Evolutionary conservation across 2,329 filamentous ascomycete genomes (phyloP).

Genomic region (Teratosphaeriaceae sp.): DNA sequence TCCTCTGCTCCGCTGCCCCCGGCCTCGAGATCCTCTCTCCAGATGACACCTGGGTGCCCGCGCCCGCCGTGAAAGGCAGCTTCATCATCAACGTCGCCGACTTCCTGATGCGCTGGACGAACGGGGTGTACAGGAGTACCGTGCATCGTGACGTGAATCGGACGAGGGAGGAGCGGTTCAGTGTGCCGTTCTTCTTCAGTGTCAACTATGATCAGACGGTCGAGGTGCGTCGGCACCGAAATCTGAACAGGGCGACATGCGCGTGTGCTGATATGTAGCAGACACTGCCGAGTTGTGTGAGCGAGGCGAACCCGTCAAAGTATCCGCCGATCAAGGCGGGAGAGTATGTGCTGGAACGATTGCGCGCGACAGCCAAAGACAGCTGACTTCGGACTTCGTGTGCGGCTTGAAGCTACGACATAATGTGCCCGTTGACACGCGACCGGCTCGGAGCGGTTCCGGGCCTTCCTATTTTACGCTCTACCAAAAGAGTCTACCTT

Average conservation of each 20-base stretch:
- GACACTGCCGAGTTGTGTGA: constrained; percentile 33
- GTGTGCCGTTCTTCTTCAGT: constrained; percentile 44
- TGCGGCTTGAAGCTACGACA: too few relatives aligned
- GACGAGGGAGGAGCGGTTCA: constrained; percentile 33
- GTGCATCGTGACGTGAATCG: constrained; percentile 42
- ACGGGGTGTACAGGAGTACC: constrained; percentile 39
- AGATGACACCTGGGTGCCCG: constrained; percentile 38
- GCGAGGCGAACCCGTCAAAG: constrained; percentile 25
- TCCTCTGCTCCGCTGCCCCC: constrained; percentile 20
- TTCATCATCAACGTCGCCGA: constrained; percentile 37
- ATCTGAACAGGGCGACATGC: not conserved
- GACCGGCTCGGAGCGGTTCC: too few relatives aligned
- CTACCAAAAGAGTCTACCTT: too few relatives aligned
- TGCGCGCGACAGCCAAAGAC: constrained; percentile 8
- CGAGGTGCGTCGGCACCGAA: constrained; percentile 18
- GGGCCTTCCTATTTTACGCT: too few relatives aligned
- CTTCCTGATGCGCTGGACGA: constrained; percentile 44
- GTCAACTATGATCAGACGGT: constrained; percentile 36
- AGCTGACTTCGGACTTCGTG: not conserved
- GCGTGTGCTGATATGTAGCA: constrained; percentile 2
- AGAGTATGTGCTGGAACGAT: constrained; percentile 34
- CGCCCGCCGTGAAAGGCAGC: constrained; percentile 36
- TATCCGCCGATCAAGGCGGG: constrained; percentile 33
- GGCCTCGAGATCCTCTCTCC: constrained; percentile 28
- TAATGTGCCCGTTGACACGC: too few relatives aligned